These are phyloP conservation scores for Fusarium subglutinans DNA, from an alignment of 2,329 filamentous ascomycete species.

Conservation along the genomic window DNA sequence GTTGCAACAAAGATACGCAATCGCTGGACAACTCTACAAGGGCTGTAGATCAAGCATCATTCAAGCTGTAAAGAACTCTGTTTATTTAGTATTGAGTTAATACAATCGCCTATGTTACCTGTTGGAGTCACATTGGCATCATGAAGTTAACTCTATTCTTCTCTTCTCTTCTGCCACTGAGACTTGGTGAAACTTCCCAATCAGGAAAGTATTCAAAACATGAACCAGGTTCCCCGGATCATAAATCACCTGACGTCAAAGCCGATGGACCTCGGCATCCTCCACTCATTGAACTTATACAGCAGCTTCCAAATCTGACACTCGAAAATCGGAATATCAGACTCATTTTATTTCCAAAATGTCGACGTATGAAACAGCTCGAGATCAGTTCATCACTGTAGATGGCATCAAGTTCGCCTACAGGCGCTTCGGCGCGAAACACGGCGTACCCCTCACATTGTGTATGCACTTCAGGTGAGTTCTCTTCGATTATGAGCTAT, in stretches of 20 bases:
- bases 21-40: no score
- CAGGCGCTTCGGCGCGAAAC: slow-evolving; percentile 41
- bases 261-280: slow-evolving; percentile 32
- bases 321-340: accelerated
- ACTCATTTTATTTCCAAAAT: slow-evolving; percentile 23
- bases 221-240: slow-evolving; percentile 14
- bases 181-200: neutral
- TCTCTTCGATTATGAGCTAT: neutral
- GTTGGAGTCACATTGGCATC: neutral
- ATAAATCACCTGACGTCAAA: slow-evolving; percentile 17
- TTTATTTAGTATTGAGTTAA: neutral
- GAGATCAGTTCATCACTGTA: slow-evolving; percentile 44
- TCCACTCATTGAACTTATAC: neutral
- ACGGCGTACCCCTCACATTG: slow-evolving; percentile 47
- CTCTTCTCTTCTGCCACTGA: neutral
- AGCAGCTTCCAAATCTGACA: neutral
- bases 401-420: slow-evolving; percentile 47
- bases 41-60: neutral
- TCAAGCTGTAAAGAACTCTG: neutral
- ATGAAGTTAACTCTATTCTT: neutral
- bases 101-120: neutral
- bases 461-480: slow-evolving; percentile 47
- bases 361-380: slow-evolving; percentile 45
- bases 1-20: accelerated
- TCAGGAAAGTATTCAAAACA: neutral